phyloP scores from a whole-genome alignment of 2,329 filamentous ascomycete species.

The Pestalotiopsis sp. region DNA sequence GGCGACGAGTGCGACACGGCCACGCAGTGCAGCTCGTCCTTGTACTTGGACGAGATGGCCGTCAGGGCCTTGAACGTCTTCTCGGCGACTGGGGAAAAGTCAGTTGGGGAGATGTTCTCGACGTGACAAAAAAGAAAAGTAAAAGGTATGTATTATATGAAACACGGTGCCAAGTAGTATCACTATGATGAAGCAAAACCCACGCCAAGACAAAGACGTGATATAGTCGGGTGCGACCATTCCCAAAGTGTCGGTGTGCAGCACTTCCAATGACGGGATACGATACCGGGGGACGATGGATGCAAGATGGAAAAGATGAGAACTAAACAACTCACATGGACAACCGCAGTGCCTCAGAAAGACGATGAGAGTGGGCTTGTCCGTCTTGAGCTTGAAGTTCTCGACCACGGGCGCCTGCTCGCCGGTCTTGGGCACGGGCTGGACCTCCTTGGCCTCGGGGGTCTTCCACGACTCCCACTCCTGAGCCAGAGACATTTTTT shows the following conservation, averaged over 20 bases:
- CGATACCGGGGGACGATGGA: too few species aligned
- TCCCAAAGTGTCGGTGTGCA: background rate
- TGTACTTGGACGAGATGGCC: slow-evolving; percentile 51
- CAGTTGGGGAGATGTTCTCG: background rate
- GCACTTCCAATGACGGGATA: background rate
- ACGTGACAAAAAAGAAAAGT: background rate
- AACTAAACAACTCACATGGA: slow-evolving; percentile 57
- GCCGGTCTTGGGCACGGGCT: slow-evolving; percentile 53
- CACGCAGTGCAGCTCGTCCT: slow-evolving; percentile 54
- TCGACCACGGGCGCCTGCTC: slow-evolving; percentile 56
- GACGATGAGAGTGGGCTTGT: slow-evolving; percentile 62
- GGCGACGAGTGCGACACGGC: slow-evolving; percentile 64
- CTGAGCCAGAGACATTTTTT: slow-evolving; percentile 32
- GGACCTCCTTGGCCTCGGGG: slow-evolving; percentile 43
- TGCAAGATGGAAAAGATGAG: background rate
- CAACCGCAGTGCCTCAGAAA: slow-evolving; percentile 77
- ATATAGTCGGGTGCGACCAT: background rate
- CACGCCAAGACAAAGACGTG: background rate
- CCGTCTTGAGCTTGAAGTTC: slow-evolving; percentile 53
- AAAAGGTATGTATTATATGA: background rate
- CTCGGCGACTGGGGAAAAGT: slow-evolving; percentile 59
- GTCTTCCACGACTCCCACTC: slow-evolving; percentile 45
- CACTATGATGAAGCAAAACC: background rate
- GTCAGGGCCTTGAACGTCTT: slow-evolving; percentile 63
- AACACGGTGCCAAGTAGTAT: background rate